Conservation (phyloP, 129 eudicot genomes). For the Escallonia rubra region DNA sequence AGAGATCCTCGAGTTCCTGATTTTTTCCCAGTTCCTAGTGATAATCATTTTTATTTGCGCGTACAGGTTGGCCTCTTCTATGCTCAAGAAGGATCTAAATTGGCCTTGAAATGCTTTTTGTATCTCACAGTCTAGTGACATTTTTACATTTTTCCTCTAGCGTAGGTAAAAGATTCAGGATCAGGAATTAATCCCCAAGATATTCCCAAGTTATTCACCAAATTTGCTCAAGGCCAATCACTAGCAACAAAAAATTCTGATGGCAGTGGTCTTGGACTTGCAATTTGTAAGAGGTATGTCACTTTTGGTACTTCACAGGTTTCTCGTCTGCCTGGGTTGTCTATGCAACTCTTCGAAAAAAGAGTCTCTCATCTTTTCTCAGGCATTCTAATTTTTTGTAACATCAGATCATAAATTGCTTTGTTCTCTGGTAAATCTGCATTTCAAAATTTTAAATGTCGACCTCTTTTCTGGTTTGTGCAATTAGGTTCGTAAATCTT, state of each 20-base stretch:
- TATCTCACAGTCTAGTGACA: not conserved
- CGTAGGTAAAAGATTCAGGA: conserved; percentile 89
- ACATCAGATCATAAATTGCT: too few relatives aligned
- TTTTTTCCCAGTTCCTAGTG: conserved; percentile 52
- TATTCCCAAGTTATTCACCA: conserved; percentile 73
- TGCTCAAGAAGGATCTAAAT: not conserved
- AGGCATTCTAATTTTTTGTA: too few relatives aligned
- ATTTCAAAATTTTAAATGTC: not conserved
- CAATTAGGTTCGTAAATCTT: conserved; percentile 76
- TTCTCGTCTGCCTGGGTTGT: not conserved
- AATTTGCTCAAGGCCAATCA: conserved; percentile 74
- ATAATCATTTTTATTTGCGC: conserved; percentile 68
- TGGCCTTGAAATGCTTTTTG: not conserved
- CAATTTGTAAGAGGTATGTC: conserved; percentile 79
- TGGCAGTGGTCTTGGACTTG: conserved; percentile 96
- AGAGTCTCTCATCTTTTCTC: not conserved
- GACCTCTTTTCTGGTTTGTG: not conserved
- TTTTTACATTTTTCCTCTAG: conserved; percentile 12
- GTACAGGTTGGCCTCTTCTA: conserved; percentile 60
- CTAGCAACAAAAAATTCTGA: conserved; percentile 41
- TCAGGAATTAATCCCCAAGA: conserved; percentile 82
- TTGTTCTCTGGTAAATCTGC: not conserved
- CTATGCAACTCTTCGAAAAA: not conserved
- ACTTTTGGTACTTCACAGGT: not conserved
- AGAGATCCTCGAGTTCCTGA: conserved; percentile 77